phyloP scores from a whole-genome alignment of 2,329 filamentous ascomycete species.

The Xylariaceae sp. region DNA sequence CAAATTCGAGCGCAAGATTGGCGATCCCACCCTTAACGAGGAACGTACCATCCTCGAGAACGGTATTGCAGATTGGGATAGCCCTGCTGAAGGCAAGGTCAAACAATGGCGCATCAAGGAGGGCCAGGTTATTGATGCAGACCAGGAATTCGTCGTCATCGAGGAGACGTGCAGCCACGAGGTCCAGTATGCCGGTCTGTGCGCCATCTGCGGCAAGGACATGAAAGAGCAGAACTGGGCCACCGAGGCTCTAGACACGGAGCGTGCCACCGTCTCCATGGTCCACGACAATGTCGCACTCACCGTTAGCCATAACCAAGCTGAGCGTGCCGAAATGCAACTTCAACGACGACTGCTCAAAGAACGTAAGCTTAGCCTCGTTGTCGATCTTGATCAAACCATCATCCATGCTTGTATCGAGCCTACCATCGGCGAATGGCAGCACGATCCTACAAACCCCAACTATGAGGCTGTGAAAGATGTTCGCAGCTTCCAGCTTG shows the following conservation, averaged over 20 bases:
- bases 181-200: constrained; percentile 88
- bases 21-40: constrained; percentile 66
- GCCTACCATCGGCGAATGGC: constrained; percentile 95
- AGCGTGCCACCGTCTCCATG: constrained; percentile 92
- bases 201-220: constrained; percentile 90
- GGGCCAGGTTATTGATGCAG: constrained; percentile 66
- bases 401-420: constrained; percentile 99
- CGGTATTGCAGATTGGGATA: constrained; percentile 78
- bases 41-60: constrained; percentile 72
- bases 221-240: constrained; percentile 93
- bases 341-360: constrained; percentile 82
- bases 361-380: constrained; percentile 84
- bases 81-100: constrained; percentile 80
- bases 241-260: constrained; percentile 76
- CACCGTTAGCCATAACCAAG: constrained; percentile 83
- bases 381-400: constrained; percentile 97
- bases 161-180: constrained; percentile 92
- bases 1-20: constrained; percentile 76
- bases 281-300: constrained; percentile 88
- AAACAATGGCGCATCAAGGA: constrained; percentile 76
- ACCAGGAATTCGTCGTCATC: constrained; percentile 71
- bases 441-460: constrained; percentile 83
- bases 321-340: constrained; percentile 81
- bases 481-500: constrained; percentile 87
- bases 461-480: constrained; percentile 92